These are phyloP conservation scores for Inga laurina DNA, from an alignment of 306 rosid species.

Conservation along the genomic window DNA sequence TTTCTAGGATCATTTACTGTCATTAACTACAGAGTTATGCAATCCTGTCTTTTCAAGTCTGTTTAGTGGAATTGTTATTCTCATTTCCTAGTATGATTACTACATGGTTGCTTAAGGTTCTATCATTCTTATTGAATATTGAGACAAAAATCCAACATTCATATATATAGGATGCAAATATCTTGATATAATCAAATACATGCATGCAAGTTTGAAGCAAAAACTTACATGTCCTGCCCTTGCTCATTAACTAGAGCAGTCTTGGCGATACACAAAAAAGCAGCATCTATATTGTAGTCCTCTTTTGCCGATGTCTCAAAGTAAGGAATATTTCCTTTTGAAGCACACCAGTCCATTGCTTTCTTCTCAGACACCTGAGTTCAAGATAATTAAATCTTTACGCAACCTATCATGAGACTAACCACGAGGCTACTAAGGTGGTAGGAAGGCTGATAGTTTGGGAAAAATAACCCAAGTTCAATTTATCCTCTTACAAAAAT, in stretches of 20 bases:
- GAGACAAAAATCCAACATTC: neutral
- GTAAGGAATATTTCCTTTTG: conserved; percentile 86
- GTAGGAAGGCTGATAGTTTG: neutral
- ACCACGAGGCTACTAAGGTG: neutral
- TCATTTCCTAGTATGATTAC: neutral
- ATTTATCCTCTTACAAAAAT: neutral
- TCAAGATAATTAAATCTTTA: conserved; percentile 37
- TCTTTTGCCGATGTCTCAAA: conserved; percentile 93
- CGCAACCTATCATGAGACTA: neutral
- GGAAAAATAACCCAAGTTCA: neutral
- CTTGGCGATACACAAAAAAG: conserved; percentile 86
- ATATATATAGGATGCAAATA: neutral
- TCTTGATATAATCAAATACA: conserved; percentile 1
- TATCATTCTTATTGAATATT: neutral
- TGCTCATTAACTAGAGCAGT: conserved; percentile 76
- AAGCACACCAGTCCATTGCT: conserved; percentile 89
- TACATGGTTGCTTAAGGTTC: neutral
- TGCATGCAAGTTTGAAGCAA: conserved; percentile 1
- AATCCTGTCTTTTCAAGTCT: neutral
- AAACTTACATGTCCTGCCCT: conserved; percentile 83
- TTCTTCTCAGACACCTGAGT: conserved; percentile 91
- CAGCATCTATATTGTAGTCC: conserved; percentile 85
- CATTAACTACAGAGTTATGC: neutral
- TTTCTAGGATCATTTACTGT: neutral
- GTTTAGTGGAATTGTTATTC: neutral